phyloP scores from a whole-genome alignment of 2,329 filamentous ascomycete genomes.

The Ophiostoma sp. region DNA sequence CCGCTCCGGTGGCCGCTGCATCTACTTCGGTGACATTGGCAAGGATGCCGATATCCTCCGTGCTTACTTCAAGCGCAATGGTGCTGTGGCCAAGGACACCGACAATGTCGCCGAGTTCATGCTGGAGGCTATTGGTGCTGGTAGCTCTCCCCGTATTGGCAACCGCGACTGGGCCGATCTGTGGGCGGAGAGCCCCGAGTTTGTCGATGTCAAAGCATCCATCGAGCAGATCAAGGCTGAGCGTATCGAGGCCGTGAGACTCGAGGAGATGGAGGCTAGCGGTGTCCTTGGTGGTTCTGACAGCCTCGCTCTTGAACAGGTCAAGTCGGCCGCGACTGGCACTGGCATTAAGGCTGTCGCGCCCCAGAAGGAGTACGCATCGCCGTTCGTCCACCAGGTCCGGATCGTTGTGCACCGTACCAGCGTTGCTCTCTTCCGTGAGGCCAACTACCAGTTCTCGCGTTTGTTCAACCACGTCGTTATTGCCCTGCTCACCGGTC shows the following conservation, averaged over 20 bases:
- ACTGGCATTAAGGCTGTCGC: constrained; percentile 32
- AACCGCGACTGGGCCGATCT: constrained; percentile 77
- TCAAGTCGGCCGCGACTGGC: constrained; percentile 35
- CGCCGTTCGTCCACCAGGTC: constrained; percentile 76
- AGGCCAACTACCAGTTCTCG: constrained; percentile 86
- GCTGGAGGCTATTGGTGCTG: constrained; percentile 80
- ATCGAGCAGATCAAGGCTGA: constrained; percentile 67
- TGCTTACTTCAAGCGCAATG: constrained; percentile 59
- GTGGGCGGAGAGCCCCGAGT: constrained; percentile 72
- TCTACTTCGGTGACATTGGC: constrained; percentile 86
- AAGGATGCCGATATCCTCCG: constrained; percentile 71
- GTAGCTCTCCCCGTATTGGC: constrained; percentile 69
- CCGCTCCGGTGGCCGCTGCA: constrained; percentile 73
- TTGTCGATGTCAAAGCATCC: constrained; percentile 63
- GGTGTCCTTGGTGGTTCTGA: constrained; percentile 19
- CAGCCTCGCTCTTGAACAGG: constrained; percentile 12
- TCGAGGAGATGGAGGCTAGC: constrained; percentile 30
- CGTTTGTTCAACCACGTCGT: constrained; percentile 81
- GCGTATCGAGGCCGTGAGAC: constrained; percentile 44
- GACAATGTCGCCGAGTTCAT: constrained; percentile 74
- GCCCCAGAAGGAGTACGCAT: constrained; percentile 76
- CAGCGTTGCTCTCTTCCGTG: constrained; percentile 79
- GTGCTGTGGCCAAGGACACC: constrained; percentile 57
- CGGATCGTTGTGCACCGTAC: constrained; percentile 71
- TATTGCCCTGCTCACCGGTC: constrained; percentile 74